phyloP scores from a whole-genome alignment of 495 filamentous ascomycete genomes.

The Copromyces sp. region DNA sequence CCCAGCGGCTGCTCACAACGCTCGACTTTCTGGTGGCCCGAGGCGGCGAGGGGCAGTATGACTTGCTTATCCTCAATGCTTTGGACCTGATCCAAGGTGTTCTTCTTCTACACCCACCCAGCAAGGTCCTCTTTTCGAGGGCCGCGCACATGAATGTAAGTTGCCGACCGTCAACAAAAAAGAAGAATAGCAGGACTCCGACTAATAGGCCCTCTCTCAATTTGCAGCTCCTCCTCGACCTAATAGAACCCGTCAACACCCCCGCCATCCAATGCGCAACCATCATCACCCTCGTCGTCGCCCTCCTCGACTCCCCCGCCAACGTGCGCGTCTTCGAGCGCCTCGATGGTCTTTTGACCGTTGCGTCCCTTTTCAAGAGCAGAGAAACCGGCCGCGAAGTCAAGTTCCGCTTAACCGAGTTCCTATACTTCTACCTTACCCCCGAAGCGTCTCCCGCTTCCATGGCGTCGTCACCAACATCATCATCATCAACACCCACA shows the following conservation, averaged over 20 bases:
- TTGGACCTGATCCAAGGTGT: constrained; percentile 86
- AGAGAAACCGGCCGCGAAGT: constrained; percentile 74
- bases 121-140: constrained; percentile 74
- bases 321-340: constrained; percentile 88
- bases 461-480: constrained; percentile 21
- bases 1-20: constrained; percentile 73
- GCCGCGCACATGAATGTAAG: constrained; percentile 88
- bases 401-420: constrained; percentile 87
- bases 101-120: constrained; percentile 87
- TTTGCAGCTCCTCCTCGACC: constrained; percentile 69
- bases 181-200: background rate
- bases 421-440: constrained; percentile 97
- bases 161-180: background rate
- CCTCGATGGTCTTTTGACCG: constrained; percentile 84
- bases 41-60: constrained; percentile 69
- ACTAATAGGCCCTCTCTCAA: background rate
- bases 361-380: constrained; percentile 88
- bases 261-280: constrained; percentile 84
- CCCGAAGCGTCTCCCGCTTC: constrained; percentile 62
- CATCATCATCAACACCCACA: constrained; percentile 12
- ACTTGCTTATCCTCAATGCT: constrained; percentile 78
- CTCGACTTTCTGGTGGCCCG: constrained; percentile 81
- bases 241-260: constrained; percentile 86
- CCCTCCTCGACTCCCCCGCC: constrained; percentile 67
- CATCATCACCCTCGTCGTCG: constrained; percentile 79